Evolutionary conservation across 306 rosid species (phyloP).

Genomic region (Echinosophora koreensis): DNA sequence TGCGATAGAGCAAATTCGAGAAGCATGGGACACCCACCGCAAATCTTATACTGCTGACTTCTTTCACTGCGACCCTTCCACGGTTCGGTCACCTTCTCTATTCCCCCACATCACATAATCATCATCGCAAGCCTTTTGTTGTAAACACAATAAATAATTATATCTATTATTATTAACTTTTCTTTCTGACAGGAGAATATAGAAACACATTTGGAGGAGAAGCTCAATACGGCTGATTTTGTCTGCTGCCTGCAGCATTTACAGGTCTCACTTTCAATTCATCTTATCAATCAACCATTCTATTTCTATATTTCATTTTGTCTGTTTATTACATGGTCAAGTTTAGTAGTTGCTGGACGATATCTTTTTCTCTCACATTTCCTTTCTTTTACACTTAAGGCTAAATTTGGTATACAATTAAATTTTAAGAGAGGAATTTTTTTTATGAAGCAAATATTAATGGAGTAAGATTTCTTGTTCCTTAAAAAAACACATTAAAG

Average conservation of each 20-base stretch:
- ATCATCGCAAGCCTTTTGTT: too few species aligned
- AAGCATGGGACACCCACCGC: constrained; percentile 80
- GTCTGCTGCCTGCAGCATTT: constrained; percentile 98
- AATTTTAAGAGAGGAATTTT: background rate
- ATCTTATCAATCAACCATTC: background rate
- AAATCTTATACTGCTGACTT: constrained; percentile 76
- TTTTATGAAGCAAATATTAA: background rate
- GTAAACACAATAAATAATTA: too few species aligned
- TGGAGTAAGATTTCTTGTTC: background rate
- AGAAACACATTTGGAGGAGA: constrained; percentile 70
- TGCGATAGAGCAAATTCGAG: constrained; percentile 70
- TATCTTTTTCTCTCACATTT: constrained; percentile 2
- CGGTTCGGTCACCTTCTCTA: constrained; percentile 44
- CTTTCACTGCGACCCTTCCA: constrained; percentile 84
- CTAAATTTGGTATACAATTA: too few species aligned
- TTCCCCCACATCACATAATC: too few species aligned
- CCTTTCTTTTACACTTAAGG: background rate
- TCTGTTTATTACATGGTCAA: too few species aligned
- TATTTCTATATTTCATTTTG: background rate
- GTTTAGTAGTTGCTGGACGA: too few species aligned
- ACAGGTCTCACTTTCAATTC: constrained; percentile 63
- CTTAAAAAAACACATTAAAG: background rate
- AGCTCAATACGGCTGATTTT: constrained; percentile 67
- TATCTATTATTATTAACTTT: background rate
- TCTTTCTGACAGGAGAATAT: constrained; percentile 64